phyloP scores from a whole-genome alignment of 192 early-diverging fungal genomes.

The Lunasporangiospora selenospora region DNA sequence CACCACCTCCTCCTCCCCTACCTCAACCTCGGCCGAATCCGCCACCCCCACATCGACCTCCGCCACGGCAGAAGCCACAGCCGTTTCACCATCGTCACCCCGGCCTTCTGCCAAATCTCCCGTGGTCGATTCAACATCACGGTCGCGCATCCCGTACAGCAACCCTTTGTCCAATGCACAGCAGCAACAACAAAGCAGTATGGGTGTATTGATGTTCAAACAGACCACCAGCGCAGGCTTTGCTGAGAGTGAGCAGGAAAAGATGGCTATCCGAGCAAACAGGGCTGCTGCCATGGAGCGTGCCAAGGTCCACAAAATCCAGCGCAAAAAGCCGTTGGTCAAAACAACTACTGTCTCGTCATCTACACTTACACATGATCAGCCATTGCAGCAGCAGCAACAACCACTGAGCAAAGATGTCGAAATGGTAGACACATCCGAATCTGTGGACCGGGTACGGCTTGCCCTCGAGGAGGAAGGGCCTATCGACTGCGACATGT shows the following conservation, averaged over 20 bases:
- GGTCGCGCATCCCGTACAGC: no score
- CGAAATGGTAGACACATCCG: conserved; percentile 15
- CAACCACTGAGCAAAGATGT: conserved; percentile 6
- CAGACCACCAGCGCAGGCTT: not conserved
- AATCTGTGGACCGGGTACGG: conserved; percentile 30
- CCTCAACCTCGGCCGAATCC: conserved; percentile 1
- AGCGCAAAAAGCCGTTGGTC: conserved; percentile 16
- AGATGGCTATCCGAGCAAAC: conserved; percentile 2
- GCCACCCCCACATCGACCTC: not conserved
- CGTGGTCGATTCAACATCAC: no score
- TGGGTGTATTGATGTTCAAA: no score
- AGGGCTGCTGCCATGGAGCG: conserved; percentile 5
- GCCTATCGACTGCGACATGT: not conserved
- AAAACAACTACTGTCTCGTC: not conserved
- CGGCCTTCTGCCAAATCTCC: no score
- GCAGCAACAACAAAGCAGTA: not conserved
- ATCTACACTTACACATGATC: not conserved
- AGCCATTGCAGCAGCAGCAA: not conserved
- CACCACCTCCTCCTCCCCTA: not conserved
- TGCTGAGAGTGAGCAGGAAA: not conserved
- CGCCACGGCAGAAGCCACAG: no score
- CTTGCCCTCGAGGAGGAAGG: no score
- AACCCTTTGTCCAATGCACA: no score
- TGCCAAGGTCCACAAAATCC: conserved; percentile 26
- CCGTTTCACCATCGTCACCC: no score